Base-by-base conservation (phyloP, 495 filamentous ascomycete species). In the Hypoxylon fuscum region DNA sequence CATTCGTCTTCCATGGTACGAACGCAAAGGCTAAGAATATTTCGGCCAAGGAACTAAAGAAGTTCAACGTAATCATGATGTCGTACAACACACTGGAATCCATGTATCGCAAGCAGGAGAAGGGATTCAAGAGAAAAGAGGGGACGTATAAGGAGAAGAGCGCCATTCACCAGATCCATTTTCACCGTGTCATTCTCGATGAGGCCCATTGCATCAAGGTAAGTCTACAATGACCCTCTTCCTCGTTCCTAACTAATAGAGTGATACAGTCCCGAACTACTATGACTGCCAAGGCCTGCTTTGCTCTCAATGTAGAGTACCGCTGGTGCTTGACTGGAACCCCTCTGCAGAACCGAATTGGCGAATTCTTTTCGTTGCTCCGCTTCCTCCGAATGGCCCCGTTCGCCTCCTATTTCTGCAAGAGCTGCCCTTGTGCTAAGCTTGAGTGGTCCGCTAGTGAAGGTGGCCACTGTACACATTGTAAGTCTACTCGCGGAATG, bases 251-350 rank as follows among this genome's bases (percentile, higher is more conserved):
- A 64, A 40, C 68, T 81, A 53, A 61, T 61, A 6, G 6, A 40
- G 18, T 45, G 18, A 10, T 57, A 50, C 62, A 53, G 83, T 86
- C 87, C 64, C 86, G 92, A 27, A 88, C 84, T 9, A 93, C 91
- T n/a, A 87, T 91, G 74, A 92, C 92, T 40, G 92, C 93, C n/a
- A 92, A 90, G 68, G 92, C 93, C 17, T 96, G 93, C 73, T 96
- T 96, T 73, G 93, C 94, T 1, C 77, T 98, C 42, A 86, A 91
- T 41, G 89, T 88, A 50, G 85, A 83, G 12, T 93, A 94, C 71
- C 96, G 93, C 60, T 97, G 95, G 90, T 98, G 95, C 68, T 83
- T 98, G 23, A 94, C 90, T 43, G 95, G 95, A 3, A 98, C 95
- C 3, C 95, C 95, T 0, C 85, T 98, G 8, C 95, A 97, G 68